These are phyloP conservation scores for Kwoniella dejecticola DNA, from an alignment of 768 basidiomycete species.

Conservation along the genomic window DNA sequence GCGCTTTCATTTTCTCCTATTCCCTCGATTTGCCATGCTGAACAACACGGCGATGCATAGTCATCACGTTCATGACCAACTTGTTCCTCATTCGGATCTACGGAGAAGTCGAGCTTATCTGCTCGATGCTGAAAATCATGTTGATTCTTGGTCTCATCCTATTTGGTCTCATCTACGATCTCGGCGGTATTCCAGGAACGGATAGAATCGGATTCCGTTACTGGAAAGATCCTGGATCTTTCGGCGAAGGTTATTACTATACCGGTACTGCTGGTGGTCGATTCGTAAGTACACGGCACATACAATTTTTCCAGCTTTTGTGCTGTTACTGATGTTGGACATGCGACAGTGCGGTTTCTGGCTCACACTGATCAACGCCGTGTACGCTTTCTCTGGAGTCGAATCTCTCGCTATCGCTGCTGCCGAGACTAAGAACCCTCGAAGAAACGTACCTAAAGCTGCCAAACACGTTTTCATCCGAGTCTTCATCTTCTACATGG, in stretches of 20 bases:
- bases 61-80: slow-evolving; percentile 58
- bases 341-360: slow-evolving; percentile 27
- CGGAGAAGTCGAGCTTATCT: slow-evolving; percentile 32
- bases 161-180: slow-evolving; percentile 24
- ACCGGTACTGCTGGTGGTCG: not conserved
- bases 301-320: not conserved
- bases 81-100: slow-evolving; percentile 34
- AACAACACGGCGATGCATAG: too few species aligned
- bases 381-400: slow-evolving; percentile 26
- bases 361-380: slow-evolving; percentile 26
- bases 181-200: slow-evolving; percentile 31
- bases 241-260: slow-evolving; percentile 10
- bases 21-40: too few species aligned
- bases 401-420: slow-evolving; percentile 29
- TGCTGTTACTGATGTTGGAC: not conserved
- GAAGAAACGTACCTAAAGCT: slow-evolving; percentile 46
- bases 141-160: slow-evolving; percentile 32
- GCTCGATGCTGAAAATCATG: slow-evolving; percentile 28
- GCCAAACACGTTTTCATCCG: slow-evolving; percentile 58
- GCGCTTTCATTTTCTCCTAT: too few species aligned
- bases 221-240: slow-evolving; percentile 36
- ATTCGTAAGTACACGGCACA: not conserved
- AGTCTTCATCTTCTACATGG: slow-evolving; percentile 76
- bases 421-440: slow-evolving; percentile 44
- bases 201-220: slow-evolving; percentile 37